Percentiles rank a stretch among this genome's conserved stretches.
phyloP scores from a whole-genome alignment of 345 rosid species.

The Corchorus capsularis region DNA sequence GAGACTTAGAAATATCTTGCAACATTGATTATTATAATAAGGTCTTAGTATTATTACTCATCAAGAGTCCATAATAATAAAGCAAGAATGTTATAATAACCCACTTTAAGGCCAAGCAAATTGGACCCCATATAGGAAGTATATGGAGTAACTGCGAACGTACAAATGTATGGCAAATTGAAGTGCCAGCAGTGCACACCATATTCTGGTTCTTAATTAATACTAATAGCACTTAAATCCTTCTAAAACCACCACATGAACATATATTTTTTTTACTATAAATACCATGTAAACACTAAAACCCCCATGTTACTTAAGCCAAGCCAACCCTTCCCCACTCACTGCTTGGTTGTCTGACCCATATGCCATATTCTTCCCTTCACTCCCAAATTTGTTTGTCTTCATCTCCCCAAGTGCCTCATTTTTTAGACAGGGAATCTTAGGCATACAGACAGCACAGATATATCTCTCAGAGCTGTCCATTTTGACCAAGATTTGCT shows the following conservation, averaged over 20 bases:
- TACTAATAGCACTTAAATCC: background rate
- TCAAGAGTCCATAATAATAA: too few species aligned
- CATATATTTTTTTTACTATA: slow-evolving; percentile 19
- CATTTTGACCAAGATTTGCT: slow-evolving; percentile 49
- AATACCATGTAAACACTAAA: background rate
- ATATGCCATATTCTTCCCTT: slow-evolving; percentile 25
- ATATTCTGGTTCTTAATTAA: slow-evolving; percentile 17
- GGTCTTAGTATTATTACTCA: too few species aligned
- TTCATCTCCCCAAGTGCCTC: slow-evolving; percentile 42
- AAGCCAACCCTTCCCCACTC: slow-evolving; percentile 39
- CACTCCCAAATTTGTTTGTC: slow-evolving; percentile 46
- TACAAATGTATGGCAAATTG: slow-evolving; percentile 39
- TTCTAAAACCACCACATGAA: slow-evolving; percentile 47
- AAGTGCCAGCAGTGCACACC: slow-evolving; percentile 37
- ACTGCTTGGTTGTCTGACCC: slow-evolving; percentile 43
- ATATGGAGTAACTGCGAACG: background rate
- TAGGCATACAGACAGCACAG: slow-evolving; percentile 49
- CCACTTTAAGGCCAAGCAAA: background rate
- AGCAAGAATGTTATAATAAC: background rate
- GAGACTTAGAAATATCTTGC: background rate
- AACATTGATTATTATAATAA: background rate
- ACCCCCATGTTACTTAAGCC: slow-evolving; percentile 45
- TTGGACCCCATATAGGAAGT: background rate
- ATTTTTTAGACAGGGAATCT: slow-evolving; percentile 42
- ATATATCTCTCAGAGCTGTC: slow-evolving; percentile 50